These are phyloP conservation scores for Rhododendron ovatum DNA, from an alignment of 148 eudicot genomes.

Conservation along the genomic window DNA sequence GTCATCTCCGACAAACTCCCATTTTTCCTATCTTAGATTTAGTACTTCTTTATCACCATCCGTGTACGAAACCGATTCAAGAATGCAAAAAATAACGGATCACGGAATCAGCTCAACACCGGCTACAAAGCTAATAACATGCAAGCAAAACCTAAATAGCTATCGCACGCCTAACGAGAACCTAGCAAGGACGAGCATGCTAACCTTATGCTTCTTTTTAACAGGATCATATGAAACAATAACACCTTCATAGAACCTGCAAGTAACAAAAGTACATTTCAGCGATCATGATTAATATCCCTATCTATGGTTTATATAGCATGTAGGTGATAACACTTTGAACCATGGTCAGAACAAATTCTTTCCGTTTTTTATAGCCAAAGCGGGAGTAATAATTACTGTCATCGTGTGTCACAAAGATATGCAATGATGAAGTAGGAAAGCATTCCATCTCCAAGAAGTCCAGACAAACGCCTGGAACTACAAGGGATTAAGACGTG, in stretches of 20 bases:
- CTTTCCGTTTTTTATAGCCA: neutral
- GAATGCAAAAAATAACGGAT: constrained; percentile 6
- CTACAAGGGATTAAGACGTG: neutral
- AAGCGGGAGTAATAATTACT: neutral
- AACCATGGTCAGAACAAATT: neutral
- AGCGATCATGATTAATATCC: neutral
- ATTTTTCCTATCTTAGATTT: constrained; percentile 42
- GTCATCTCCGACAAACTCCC: constrained; percentile 33
- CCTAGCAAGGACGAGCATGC: neutral
- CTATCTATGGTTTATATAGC: neutral
- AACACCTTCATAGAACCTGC: constrained; percentile 73
- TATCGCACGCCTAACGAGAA: neutral
- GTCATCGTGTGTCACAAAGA: neutral
- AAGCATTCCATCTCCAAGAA: neutral
- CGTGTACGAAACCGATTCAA: constrained; percentile 41
- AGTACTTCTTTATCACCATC: constrained; percentile 74
- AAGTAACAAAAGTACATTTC: constrained; percentile 2
- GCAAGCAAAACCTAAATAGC: constrained; percentile 5
- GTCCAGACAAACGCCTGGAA: neutral
- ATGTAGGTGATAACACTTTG: neutral
- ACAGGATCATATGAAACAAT: constrained; percentile 43
- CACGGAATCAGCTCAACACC: neutral
- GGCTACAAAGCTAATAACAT: neutral
- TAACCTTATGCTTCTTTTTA: constrained; percentile 62
- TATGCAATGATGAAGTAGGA: neutral